Conservation (phyloP, 2,329 filamentous ascomycete genomes). For the Colletotrichum melonis region DNA sequence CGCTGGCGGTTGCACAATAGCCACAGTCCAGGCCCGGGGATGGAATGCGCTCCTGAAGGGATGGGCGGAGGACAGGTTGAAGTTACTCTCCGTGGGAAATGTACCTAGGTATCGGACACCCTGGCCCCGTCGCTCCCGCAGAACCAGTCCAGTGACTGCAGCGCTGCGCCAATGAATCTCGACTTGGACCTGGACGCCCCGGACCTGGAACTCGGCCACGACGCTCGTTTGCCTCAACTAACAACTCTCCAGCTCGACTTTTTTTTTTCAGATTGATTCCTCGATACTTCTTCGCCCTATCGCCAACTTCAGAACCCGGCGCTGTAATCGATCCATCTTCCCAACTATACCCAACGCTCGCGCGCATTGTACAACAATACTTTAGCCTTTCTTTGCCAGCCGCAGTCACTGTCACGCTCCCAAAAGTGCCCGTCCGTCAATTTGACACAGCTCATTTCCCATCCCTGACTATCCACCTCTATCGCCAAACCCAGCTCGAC, state of each 20-base stretch:
- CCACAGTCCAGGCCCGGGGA: conserved; percentile 2
- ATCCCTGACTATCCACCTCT: conserved; percentile 3
- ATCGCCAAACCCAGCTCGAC: background rate
- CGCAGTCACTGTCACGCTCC: background rate
- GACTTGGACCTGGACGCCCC: background rate
- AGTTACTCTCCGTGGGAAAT: background rate
- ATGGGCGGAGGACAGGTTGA: conserved; percentile 23
- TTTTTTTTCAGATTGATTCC: background rate
- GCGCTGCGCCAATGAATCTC: background rate
- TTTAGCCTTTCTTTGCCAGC: background rate
- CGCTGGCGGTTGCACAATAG: background rate
- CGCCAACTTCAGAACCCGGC: background rate
- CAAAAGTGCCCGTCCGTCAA: background rate
- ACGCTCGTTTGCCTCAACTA: background rate
- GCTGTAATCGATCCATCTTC: background rate
- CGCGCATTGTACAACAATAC: conserved; percentile 12
- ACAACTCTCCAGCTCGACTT: background rate
- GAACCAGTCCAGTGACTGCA: background rate
- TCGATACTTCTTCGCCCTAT: background rate
- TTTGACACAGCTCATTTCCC: conserved; percentile 11
- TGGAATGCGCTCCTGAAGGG: background rate
- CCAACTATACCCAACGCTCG: background rate
- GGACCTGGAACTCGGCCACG: background rate
- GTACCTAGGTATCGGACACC: conserved; percentile 26
- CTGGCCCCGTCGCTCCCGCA: conserved; percentile 28